Percentiles rank a stretch among this genome's conserved stretches.
Conservation (phyloP, 306 rosid species). For the Hippophae rhamnoides region DNA sequence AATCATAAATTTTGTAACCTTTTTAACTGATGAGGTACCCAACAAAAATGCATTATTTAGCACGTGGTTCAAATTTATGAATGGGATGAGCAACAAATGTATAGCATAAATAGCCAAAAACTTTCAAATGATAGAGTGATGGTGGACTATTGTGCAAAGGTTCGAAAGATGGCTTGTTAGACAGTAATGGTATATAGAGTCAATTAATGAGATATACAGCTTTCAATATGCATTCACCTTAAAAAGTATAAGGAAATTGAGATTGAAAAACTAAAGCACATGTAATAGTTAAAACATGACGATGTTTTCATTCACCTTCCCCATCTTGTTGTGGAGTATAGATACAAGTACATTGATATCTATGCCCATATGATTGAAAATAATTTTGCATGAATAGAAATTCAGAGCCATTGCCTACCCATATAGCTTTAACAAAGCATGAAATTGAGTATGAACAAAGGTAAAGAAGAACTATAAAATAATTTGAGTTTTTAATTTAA, state of each 20-base stretch:
- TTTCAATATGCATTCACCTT: conserved; percentile 1
- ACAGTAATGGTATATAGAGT: conserved; percentile 11
- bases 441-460: conserved; percentile 9
- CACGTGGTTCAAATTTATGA: conserved; percentile 9
- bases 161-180: conserved; percentile 17
- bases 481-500: no score
- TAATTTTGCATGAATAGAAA: no score
- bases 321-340: conserved; percentile 7
- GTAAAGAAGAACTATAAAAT: background rate
- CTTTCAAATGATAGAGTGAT: conserved; percentile 18
- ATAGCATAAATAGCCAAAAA: conserved; percentile 24
- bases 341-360: conserved; percentile 17
- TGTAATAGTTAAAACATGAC: background rate
- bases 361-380: no score
- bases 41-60: conserved; percentile 12
- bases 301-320: no score
- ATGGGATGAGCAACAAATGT: background rate
- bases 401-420: no score
- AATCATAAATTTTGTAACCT: conserved; percentile 1
- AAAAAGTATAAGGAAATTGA: no score
- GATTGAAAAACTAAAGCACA: no score
- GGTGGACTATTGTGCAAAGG: conserved; percentile 10
- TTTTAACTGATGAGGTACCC: conserved; percentile 7
- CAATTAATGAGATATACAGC: conserved; percentile 4
- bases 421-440: background rate